Base-by-base conservation (phyloP, 108 stramenopile species). In the Mediolabrus comicus region DNA sequence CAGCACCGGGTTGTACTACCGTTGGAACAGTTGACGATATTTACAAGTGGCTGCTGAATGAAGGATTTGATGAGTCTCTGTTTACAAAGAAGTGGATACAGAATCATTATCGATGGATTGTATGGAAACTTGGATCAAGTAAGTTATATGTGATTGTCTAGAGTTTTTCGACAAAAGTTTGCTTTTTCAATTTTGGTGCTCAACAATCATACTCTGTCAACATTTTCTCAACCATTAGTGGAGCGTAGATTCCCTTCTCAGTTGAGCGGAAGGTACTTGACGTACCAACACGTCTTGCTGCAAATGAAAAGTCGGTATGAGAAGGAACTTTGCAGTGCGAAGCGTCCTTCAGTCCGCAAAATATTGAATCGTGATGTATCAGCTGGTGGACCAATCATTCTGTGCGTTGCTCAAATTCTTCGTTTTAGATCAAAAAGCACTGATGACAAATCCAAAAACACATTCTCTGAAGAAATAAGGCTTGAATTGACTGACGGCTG, bases 401-500 rank as follows among this genome's bases (percentile, higher is more conserved):
- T 94, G 13, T 85, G 84, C 46, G 85, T 94, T 2, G 72, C 77
- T 43, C 75, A 83, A 65, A 67, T 86, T 51, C 53, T 87, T 58
- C 65, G 33, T 17, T 68, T 72, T 46, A 67, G 71, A 46, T 67
- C 46, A 7, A 78, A 78, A 19, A 7, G 41, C n/a, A 43, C 25
- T 16, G 52, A 27, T 7, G 54, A 24, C 12, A 17, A 59, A 24
- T 13, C 58, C 1, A 34, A 26, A 53, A 52, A 46, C 24, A 9
- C 10, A 32, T 12, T 33, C 39, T 38, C 31, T 19, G 64, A 58
- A 26, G 83, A 72, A 32, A 54, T 58, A 25, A 52, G 72, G 28
- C 11, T 92, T 28, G 88, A 90, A 67, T 72, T 92, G 25, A 88
- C 85, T 11, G 94, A 95, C 77, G 91, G 91, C 1, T 95, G 94